phyloP scores from a whole-genome alignment of 2,329 filamentous ascomycete genomes.

The Ceratocystis cacaofunesta region DNA sequence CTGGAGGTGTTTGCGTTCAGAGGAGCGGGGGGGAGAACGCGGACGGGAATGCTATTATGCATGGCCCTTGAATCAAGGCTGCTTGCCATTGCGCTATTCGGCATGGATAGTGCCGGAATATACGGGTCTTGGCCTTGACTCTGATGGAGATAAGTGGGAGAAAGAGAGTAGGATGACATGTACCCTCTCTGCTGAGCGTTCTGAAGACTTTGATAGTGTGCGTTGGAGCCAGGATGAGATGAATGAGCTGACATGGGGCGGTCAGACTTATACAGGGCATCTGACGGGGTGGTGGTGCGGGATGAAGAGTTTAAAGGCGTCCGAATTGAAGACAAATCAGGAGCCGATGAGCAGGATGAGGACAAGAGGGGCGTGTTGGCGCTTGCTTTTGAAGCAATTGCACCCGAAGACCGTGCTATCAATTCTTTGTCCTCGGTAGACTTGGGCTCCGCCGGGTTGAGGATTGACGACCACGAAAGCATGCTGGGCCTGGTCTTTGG shows the following conservation, averaged over 20 bases:
- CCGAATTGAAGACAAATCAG: neutral
- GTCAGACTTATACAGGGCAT: neutral
- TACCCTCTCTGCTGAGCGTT: neutral
- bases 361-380: neutral
- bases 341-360: neutral
- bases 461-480: constrained; percentile 49
- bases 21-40: constrained; percentile 22
- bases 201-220: neutral
- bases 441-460: constrained; percentile 44
- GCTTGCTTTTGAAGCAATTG: neutral
- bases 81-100: neutral
- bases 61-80: neutral
- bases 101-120: neutral
- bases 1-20: too few relatives aligned
- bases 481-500: constrained; percentile 26
- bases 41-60: constrained; percentile 13
- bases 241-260: neutral
- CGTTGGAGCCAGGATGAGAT: neutral
- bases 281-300: neutral
- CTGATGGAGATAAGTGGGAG: neutral
- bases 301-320: neutral
- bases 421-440: constrained; percentile 21
- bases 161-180: neutral
- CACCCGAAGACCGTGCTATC: neutral
- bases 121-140: neutral